Conservation (phyloP, 2,329 filamentous ascomycete species). For the Venturia nashicola region DNA sequence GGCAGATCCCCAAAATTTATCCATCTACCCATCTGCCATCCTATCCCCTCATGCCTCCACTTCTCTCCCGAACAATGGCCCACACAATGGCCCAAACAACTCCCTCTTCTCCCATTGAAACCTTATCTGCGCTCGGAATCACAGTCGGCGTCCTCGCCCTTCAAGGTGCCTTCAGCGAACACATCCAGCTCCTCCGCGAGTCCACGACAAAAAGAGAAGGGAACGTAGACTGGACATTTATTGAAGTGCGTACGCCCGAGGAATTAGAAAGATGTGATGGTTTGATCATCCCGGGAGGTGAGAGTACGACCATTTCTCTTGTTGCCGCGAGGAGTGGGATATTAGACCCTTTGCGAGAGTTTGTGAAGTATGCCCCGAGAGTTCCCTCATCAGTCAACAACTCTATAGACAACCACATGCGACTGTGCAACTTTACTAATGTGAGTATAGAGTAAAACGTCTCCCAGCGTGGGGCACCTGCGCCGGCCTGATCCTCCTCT, state of each 20-base stretch:
- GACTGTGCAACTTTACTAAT: no score
- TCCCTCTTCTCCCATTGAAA: not conserved
- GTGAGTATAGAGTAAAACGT: conserved; percentile 45
- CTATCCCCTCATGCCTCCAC: not conserved
- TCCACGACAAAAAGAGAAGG: conserved; percentile 37
- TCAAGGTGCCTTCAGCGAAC: conserved; percentile 88
- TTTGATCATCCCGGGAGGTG: conserved; percentile 83
- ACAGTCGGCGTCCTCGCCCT: conserved; percentile 59
- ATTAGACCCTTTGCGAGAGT: conserved; percentile 72
- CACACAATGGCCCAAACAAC: not conserved
- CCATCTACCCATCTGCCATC: not conserved
- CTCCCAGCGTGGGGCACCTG: conserved; percentile 94
- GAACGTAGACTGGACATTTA: conserved; percentile 43
- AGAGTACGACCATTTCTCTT: conserved; percentile 86
- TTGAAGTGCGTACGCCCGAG: conserved; percentile 65
- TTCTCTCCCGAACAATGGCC: not conserved
- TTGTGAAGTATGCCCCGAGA: conserved; percentile 61
- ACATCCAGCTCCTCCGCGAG: conserved; percentile 61
- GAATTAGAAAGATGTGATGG: conserved; percentile 66
- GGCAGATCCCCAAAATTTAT: not conserved
- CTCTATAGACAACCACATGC: no score
- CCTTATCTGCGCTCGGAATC: not conserved
- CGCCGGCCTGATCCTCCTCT: conserved; percentile 82
- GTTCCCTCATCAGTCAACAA: no score
- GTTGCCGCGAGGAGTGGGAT: conserved; percentile 72